Base-by-base conservation (phyloP, 257 asterid species). In the Scutellaria barbata region DNA sequence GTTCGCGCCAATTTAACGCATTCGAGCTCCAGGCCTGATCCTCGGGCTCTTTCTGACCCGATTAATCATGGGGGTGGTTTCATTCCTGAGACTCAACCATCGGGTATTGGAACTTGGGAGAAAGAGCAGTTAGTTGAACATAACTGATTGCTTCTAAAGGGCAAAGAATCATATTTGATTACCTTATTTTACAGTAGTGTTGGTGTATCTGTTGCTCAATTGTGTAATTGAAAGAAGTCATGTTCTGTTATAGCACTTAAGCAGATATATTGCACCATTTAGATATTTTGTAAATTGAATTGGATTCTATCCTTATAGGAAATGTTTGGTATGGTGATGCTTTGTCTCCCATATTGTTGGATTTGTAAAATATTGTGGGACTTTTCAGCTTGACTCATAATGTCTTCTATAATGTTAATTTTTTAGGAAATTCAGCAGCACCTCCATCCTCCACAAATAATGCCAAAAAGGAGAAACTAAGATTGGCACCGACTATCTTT, bases 11-110 rank as follows among this genome's bases (percentile, higher is more conserved):
- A 79, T 48, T 50, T 84, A 47, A 63, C 82, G 74, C 82, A 77
- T 50, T 85, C 88, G 51, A 81, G 77, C 55, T 82, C 84, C 16
- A 82, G 81, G 79, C 82, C 97, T 35, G 75, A 89, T 72, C 95
- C 99, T 0, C 83, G 85, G 77, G 97, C 96, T 0, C 54, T 79
- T 7, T 69, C 77, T 2, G 96, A 94, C 71, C 99, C 99, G 22
- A 77, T 84, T 73, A 90, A 86, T 73, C 88, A 79, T 33, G 96
- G 98, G 0, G 99, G 99, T 5, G 99, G 98, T 7, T 95, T 95
- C 81, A 84, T 95, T 73, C 98, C 98, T 0, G 97, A 89, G 79
- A 84, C 92, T 43, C 94, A 86, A 82, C 94, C 93, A 10, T 79
- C 88, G 79, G 92, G 96, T 83, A 80, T 74, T 71, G 46, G 9